phyloP scores from a whole-genome alignment of 306 rosid species.

The Pyrus communis region DNA sequence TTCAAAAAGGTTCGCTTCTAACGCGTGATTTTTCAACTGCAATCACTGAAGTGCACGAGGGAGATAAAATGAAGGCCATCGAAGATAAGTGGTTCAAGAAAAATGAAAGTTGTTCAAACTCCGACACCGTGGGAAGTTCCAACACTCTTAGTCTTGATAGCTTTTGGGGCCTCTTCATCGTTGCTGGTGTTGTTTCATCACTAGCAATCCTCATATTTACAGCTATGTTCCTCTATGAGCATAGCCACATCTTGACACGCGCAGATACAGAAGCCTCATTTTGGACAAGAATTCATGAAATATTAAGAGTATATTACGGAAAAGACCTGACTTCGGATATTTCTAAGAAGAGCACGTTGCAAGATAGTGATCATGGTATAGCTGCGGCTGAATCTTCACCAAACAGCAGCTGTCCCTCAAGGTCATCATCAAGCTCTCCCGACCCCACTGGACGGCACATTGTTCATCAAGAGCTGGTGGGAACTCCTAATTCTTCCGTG shows the following conservation, averaged over 20 bases:
- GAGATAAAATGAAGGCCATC: neutral
- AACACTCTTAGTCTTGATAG: constrained; percentile 34
- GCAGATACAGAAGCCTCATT: neutral
- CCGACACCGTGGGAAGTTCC: constrained; percentile 13
- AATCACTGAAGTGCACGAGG: neutral
- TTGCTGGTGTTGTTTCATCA: constrained; percentile 29
- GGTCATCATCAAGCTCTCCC: neutral
- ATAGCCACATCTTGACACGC: constrained; percentile 11
- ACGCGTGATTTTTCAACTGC: neutral
- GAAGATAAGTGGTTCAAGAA: constrained; percentile 26
- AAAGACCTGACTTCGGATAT: neutral
- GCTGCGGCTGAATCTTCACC: neutral
- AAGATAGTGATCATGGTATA: neutral
- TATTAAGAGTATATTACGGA: neutral
- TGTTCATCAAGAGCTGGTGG: no score
- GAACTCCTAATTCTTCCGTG: neutral
- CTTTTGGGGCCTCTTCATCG: constrained; percentile 53
- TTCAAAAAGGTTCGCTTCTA: neutral
- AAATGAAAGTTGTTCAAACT: constrained; percentile 5
- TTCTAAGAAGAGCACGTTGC: neutral
- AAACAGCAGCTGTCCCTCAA: neutral
- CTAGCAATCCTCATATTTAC: constrained; percentile 22
- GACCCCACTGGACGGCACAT: neutral
- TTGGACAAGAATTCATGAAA: constrained; percentile 14
- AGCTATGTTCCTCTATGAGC: constrained; percentile 23